Base-by-base conservation (phyloP, 2,329 filamentous ascomycete genomes). In the Coccinonectria pachysandricola region DNA sequence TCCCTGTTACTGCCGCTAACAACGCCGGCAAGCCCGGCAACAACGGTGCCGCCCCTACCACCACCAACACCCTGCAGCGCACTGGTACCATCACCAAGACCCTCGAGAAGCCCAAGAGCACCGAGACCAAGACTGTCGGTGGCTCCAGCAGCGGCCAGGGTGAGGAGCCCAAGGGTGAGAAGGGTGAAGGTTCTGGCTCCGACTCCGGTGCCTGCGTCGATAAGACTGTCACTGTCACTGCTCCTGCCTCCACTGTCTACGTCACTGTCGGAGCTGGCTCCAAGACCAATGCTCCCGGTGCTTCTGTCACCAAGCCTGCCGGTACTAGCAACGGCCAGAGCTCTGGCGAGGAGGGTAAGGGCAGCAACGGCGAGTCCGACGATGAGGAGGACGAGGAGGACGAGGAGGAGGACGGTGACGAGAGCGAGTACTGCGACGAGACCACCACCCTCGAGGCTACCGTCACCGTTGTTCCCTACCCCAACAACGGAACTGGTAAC, bases 401-500 rank as follows among this genome's bases (percentile, higher is more conserved):
- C 11, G 40, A 38, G 14, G 30, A 35, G 8, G 37, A 31, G 19
- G 32, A 30, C 5, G 34, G 35, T 20, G 27, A 45, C 2, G 39
- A 38, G 18, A 34, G 33, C 28, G 43, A 37, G 36, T 30, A 40
- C 13, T 37, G 34, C 18, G 31, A 40, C 19, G 36, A 35, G 31
- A 45, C 44, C 37, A 43, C 48, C 26, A 48, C 48, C 32, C 32
- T 43, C 19, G 37, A 47, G 37, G 37, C 44, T 19, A 52, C 49
- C 18, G 49, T 54, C 33, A 56, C 54, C 27, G 50, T 56, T 32
- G 44, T 59, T 33, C 61, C 61, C 37, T 61, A 53, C 52, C 61
- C 61, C 25, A 49, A 45, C 26, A 46, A 47, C 36, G 42, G 34
- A 39, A 57, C 58, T 52, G n/a, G n/a, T n/a, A n/a, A n/a, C n/a